Percentiles rank a stretch among this genome's conserved stretches.
Evolutionary conservation across 2,329 filamentous ascomycete genomes (phyloP).

Genomic region (Clonostachys solani): DNA sequence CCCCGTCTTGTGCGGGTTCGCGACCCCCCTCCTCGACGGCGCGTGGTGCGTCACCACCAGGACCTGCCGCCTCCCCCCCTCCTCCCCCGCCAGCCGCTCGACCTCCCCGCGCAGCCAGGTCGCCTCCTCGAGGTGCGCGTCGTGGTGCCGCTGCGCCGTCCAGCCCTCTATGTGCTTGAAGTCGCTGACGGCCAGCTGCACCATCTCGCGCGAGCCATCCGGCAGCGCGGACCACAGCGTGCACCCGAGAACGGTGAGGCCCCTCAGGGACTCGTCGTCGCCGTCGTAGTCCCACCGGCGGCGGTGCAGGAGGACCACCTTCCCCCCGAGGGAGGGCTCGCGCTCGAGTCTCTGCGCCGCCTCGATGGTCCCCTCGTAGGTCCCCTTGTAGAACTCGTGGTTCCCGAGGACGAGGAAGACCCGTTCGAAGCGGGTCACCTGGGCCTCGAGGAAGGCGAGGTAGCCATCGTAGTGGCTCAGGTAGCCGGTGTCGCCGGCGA

Average conservation of each 20-base stretch:
- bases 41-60: slow-evolving; percentile 55
- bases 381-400: slow-evolving; percentile 47
- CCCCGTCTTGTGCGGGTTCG: slow-evolving; percentile 39
- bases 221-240: slow-evolving; percentile 52
- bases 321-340: slow-evolving; percentile 29
- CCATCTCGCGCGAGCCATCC: slow-evolving; percentile 23
- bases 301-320: slow-evolving; percentile 38
- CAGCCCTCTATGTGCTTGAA: slow-evolving; percentile 49
- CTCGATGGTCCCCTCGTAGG: slow-evolving; percentile 27
- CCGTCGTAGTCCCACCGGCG: neutral
- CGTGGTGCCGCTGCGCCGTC: slow-evolving; percentile 44
- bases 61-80: slow-evolving; percentile 20
- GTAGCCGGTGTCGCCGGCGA: slow-evolving; percentile 46
- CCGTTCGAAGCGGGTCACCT: slow-evolving; percentile 32
- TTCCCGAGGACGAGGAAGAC: slow-evolving; percentile 48
- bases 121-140: slow-evolving; percentile 37
- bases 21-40: slow-evolving; percentile 42
- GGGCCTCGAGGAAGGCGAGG: slow-evolving; percentile 33
- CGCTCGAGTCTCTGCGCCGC: slow-evolving; percentile 26
- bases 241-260: slow-evolving; percentile 50
- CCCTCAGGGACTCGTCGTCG: slow-evolving; percentile 24
- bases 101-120: slow-evolving; percentile 42
- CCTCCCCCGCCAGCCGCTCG: slow-evolving; percentile 25
- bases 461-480: slow-evolving; percentile 40
- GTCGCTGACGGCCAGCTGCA: slow-evolving; percentile 43